Evolutionary conservation across 2,329 filamentous ascomycete species (phyloP).

Genomic region (Talaromyces sp.): DNA sequence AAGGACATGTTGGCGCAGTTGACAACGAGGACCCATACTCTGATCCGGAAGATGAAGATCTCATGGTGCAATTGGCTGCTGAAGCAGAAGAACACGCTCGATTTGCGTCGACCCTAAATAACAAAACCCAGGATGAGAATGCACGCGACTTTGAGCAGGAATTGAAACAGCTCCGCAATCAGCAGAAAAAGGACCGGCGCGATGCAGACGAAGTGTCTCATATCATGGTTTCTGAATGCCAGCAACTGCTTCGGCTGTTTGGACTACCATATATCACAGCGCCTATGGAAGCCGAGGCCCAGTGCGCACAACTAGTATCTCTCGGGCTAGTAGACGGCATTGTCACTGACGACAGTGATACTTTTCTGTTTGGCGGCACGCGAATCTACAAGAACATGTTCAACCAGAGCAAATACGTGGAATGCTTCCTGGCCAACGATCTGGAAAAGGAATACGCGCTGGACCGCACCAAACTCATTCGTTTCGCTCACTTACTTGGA

Average conservation of each 20-base stretch:
- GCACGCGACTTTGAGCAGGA: constrained; percentile 80
- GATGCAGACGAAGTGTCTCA: constrained; percentile 97
- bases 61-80: constrained; percentile 77
- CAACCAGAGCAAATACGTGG: constrained; percentile 95
- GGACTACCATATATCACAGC: constrained; percentile 95
- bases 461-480: constrained; percentile 79
- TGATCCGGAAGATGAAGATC: constrained; percentile 86
- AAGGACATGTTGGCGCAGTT: constrained; percentile 22
- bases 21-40: constrained; percentile 62
- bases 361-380: constrained; percentile 93
- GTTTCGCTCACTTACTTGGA: constrained; percentile 83
- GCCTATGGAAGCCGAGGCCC: constrained; percentile 97
- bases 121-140: constrained; percentile 65
- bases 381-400: constrained; percentile 99
- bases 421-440: constrained; percentile 83
- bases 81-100: constrained; percentile 93
- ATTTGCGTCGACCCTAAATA: constrained; percentile 83
- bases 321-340: constrained; percentile 93
- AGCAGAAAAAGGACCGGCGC: constrained; percentile 92
- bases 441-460: constrained; percentile 86
- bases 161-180: constrained; percentile 77
- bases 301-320: constrained; percentile 85
- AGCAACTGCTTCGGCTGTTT: constrained; percentile 83
- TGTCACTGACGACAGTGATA: constrained; percentile 95
- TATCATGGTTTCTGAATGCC: constrained; percentile 93